phyloP scores from a whole-genome alignment of 139 green algal species.

The Chlorella sp. region DNA sequence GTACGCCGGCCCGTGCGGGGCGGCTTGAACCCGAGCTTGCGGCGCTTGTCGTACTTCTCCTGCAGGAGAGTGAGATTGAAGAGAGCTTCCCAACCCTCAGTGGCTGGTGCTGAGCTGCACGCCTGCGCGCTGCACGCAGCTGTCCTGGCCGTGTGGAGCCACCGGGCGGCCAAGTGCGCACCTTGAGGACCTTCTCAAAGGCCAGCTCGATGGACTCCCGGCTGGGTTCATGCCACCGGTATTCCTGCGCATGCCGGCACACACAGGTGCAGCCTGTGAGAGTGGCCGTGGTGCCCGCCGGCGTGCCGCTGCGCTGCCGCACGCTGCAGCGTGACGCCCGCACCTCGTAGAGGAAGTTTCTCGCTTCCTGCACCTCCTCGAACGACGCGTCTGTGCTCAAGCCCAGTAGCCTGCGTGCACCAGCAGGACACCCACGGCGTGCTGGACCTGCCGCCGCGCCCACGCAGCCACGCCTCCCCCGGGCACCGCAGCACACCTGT shows the following conservation, averaged over 20 bases:
- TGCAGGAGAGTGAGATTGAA: too few relatives aligned
- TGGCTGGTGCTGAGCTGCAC: too few relatives aligned
- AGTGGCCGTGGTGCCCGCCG: too few relatives aligned
- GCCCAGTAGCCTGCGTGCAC: slow-evolving; percentile 53
- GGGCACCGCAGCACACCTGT: slow-evolving; percentile 42
- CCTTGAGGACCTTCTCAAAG: slow-evolving; percentile 67
- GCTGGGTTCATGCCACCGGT: slow-evolving; percentile 67
- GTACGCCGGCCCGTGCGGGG: slow-evolving; percentile 40
- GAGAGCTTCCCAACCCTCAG: too few relatives aligned
- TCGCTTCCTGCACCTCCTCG: slow-evolving; percentile 77
- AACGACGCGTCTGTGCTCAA: slow-evolving; percentile 59
- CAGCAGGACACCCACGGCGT: background rate
- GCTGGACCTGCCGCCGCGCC: too few relatives aligned
- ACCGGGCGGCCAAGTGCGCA: slow-evolving; percentile 13
- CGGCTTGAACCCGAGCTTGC: slow-evolving; percentile 65
- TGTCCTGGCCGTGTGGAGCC: too few relatives aligned
- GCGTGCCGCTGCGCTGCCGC: too few relatives aligned
- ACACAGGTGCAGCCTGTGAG: too few relatives aligned
- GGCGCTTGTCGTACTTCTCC: slow-evolving; percentile 55
- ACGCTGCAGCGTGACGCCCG: slow-evolving; percentile 1
- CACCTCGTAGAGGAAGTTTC: slow-evolving; percentile 71
- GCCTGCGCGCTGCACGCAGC: too few relatives aligned
- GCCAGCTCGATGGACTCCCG: slow-evolving; percentile 79
- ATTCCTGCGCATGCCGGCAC: slow-evolving; percentile 52
- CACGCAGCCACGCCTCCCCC: background rate